A percentile compares a stretch with the other conserved stretches of the same genome.
Conservation (phyloP, 2,329 filamentous ascomycete genomes). For the Knufia petricola region DNA sequence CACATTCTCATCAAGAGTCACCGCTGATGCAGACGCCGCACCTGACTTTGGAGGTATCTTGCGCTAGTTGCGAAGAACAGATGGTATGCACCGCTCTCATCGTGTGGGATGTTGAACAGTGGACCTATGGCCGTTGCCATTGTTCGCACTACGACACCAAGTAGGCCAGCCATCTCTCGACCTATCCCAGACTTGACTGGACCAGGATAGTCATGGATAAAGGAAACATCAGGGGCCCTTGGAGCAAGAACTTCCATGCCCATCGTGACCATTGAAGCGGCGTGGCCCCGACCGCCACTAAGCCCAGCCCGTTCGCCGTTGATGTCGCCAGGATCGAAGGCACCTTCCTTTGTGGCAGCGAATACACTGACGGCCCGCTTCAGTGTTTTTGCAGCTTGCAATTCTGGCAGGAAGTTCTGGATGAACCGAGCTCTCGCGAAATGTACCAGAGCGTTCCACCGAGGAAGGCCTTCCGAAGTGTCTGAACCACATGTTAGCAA, state of each 20-base stretch:
- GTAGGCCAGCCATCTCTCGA: conserved; percentile 28
- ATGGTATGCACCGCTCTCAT: conserved; percentile 39
- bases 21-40: conserved; percentile 11
- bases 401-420: conserved; percentile 29
- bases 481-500: conserved; percentile 16
- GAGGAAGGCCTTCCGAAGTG: conserved; percentile 28
- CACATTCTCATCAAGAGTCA: conserved; percentile 15
- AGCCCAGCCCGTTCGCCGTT: conserved; percentile 14
- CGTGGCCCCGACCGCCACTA: conserved; percentile 35
- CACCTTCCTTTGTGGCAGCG: conserved; percentile 42
- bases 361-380: conserved; percentile 49
- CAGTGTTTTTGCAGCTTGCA: conserved; percentile 38
- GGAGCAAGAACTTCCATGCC: conserved; percentile 40
- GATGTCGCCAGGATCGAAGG: conserved; percentile 38
- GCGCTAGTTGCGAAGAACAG: conserved; percentile 33
- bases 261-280: conserved; percentile 43
- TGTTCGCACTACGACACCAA: conserved; percentile 17
- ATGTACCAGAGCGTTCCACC: conserved; percentile 25
- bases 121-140: conserved; percentile 27
- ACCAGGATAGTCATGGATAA: conserved; percentile 42
- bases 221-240: conserved; percentile 37
- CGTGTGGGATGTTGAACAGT: conserved; percentile 17
- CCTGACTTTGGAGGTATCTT: conserved; percentile 21
- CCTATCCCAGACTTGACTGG: conserved; percentile 38
- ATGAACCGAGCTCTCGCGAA: conserved; percentile 31